Evolutionary conservation across 192 early-diverging fungal species (phyloP), one percentile per base, ranked within the genome.

Genomic region (Gonapodya sp.): DNA sequence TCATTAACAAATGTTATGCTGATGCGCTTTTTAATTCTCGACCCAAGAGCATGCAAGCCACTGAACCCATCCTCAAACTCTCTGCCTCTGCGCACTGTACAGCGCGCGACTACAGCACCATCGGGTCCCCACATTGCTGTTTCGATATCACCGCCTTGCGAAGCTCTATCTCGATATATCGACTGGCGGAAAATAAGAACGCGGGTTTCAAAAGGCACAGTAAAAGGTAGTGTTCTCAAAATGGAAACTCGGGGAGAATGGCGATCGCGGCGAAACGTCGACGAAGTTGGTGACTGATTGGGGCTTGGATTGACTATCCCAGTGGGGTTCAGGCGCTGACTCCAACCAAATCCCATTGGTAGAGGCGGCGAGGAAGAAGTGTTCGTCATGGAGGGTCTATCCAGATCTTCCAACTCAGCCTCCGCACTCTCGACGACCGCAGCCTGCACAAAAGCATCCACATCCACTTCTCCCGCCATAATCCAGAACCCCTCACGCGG

Each of bases 41-140:
- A 36, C 64, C 93, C 86, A 87, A 97, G 86, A 0, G 84, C 82
- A 84, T 92, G 91, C 1, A 98, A 85, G 14, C 92, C 86, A 0
- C 83, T 84, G 83, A 90, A 98, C 0, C 95, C 97, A 84, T 98
- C 97, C 34, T 97, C 93, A 85, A 98, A 97, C 18, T 96, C 91
- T 36, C 85, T 85, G n/a, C 86, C 89, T 1, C 97, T 90, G 0
- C 91, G 89, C 36, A 98, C 88, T 0, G 83, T 86, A 0, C 91
- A 93, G 1, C 89, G 80, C 18, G 84, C 84, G 1, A 80, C 73
- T 35, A 79, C 0, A 34, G 36, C 18, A 31, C 32, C 1, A 36
- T 34, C 73, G 64, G 0, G 85, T 36, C 2, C 83, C 83, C 24
- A 86, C 72, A 18, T 82, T 73, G n/a, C 73, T 0, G 79, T 30